Percentiles rank a stretch among this genome's conserved stretches.
These are phyloP conservation scores for Parathielavia appendiculata DNA, from an alignment of 495 filamentous ascomycete species.

Conservation along the genomic window DNA sequence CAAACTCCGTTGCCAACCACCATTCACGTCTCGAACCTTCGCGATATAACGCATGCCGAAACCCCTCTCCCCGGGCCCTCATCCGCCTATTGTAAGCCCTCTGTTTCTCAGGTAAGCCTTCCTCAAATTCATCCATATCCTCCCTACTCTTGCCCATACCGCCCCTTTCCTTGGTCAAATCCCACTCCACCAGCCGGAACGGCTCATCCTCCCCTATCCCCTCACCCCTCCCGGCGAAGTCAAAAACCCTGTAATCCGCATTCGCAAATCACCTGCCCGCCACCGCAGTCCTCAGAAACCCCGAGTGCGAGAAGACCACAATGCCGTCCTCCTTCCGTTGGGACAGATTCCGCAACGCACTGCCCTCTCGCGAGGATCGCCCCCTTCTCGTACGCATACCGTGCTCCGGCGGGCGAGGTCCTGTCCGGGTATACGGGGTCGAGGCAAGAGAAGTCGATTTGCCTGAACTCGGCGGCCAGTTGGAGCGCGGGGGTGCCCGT, in stretches of 20 bases:
- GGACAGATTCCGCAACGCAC: constrained; percentile 41
- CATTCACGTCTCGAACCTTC: no score
- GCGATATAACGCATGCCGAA: no score
- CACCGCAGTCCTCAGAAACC: constrained; percentile 47
- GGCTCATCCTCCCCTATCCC: constrained; percentile 31
- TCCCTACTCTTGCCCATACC: constrained; percentile 15
- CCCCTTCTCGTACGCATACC: constrained; percentile 41
- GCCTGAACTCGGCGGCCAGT: constrained; percentile 44
- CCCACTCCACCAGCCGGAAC: constrained; percentile 16
- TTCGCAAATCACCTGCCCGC: constrained; percentile 46
- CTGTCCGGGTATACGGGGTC: constrained; percentile 53
- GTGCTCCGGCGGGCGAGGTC: constrained; percentile 33
- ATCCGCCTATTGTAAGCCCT: no score
- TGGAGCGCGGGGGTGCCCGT: constrained; percentile 40
- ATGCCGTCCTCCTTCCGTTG: constrained; percentile 45
- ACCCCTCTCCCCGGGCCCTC: no score
- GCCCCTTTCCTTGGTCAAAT: constrained; percentile 21
- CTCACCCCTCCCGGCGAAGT: constrained; percentile 38
- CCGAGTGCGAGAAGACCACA: constrained; percentile 53
- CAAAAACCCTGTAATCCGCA: constrained; percentile 56
- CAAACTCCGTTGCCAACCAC: no score
- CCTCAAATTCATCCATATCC: constrained; percentile 6
- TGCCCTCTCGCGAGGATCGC: constrained; percentile 46
- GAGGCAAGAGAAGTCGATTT: constrained; percentile 45
- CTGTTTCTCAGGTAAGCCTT: background rate